Evolutionary conservation across 768 basidiomycete species (phyloP).

Genomic region (Tricholoma sp.): DNA sequence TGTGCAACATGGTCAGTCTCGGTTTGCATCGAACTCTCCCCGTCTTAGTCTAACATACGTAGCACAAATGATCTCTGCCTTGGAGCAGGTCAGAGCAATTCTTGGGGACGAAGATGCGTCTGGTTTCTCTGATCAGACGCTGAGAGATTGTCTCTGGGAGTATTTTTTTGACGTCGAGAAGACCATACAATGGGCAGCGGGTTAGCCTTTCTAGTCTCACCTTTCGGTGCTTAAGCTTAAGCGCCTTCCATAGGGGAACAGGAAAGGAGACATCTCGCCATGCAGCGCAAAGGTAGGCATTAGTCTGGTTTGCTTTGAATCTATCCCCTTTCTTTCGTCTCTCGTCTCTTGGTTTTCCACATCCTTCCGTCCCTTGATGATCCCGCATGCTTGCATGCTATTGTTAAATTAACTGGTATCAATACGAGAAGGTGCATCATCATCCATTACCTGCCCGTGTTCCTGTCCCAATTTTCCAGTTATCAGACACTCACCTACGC

Average conservation of each 20-base stretch:
- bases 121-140: conserved; percentile 66
- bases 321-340: conserved; percentile 22
- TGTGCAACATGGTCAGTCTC: conserved; percentile 66
- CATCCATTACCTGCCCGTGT: conserved; percentile 22
- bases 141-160: conserved; percentile 83
- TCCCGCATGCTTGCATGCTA: conserved; percentile 5
- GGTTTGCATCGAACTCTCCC: conserved; percentile 2
- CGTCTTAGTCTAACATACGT: conserved; percentile 5
- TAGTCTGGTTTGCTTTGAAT: conserved; percentile 17
- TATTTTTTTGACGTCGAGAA: conserved; percentile 80
- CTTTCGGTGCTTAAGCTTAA: conserved; percentile 9
- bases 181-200: conserved; percentile 67
- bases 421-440: conserved; percentile 65
- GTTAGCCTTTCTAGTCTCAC: conserved; percentile 37
- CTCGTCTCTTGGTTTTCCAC: conserved; percentile 22
- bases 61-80: conserved; percentile 66
- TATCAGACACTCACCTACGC: conserved; percentile 6
- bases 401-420: conserved; percentile 23
- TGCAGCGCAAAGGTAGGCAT: conserved; percentile 83
- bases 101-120: conserved; percentile 63
- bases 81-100: conserved; percentile 62
- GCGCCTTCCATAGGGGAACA: conserved; percentile 56
- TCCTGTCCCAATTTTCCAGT: conserved; percentile 4
- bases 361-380: conserved; percentile 8
- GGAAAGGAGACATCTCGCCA: conserved; percentile 53